Base-by-base conservation (phyloP, 305 asterid genomes). In the Fraxinus baroniana region DNA sequence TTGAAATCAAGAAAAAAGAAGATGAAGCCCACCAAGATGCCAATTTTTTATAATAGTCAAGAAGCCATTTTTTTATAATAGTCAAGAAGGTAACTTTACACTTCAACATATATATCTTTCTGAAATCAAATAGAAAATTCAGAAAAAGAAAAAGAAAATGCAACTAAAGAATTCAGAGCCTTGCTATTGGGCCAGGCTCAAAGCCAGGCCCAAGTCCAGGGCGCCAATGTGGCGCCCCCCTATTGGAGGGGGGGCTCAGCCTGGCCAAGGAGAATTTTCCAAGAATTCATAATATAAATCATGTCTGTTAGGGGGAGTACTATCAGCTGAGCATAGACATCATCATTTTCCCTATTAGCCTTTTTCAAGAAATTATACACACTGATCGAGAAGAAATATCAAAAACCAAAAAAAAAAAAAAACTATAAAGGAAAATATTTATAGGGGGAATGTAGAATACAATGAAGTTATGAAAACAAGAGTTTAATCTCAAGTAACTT, bases 281-380 rank as follows among this genome's bases (percentile, higher is more conserved):
- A 37, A 20, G 81, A 26, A 26, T 32, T 24, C 28, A 36, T 74
- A 8, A 80, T 80, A 32, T 77, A 73, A 86, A 71, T 46, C 78
- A 36, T 90, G 97, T 94, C 96, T 64, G 93, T 85, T 18, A 92
- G 81, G 84, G 98, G 98, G 57, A 92, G 94, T 62, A 96, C 90
- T 82, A 89, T 89, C 76, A 94, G 92, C 90, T 92, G 98, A 71
- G 97, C 93, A 82, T 92, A 94, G 74, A 96, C 98, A 90, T 96
- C 99, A 87, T 96, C 99, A 87, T 93, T 96, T 88, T 96, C 98
- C 91, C 92, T 94, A 85, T 94, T 94, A 28, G 97, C 98, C 98
- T 96, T 89, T 87, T 79, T 76, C 82, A 82, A 71, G 41, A 80
- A 76, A 80, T 76, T 22, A 81, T 22, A 20, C 78, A 82, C 74